Evolutionary conservation across 495 filamentous ascomycete species (phyloP).

Genomic region (Hypoxylon trugodes): DNA sequence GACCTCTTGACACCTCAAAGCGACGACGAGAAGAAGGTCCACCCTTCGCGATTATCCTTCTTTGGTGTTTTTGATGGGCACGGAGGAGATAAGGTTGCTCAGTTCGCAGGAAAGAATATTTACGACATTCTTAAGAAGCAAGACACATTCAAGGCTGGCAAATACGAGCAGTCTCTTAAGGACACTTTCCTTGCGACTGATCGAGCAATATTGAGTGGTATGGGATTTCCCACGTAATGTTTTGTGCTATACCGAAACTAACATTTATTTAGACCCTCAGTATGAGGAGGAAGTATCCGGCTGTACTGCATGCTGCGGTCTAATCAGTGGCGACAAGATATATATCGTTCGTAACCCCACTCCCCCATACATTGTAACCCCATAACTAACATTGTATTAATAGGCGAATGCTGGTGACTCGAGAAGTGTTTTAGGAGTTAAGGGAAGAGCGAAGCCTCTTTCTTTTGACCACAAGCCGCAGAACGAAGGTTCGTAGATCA

Average conservation of each 20-base stretch:
- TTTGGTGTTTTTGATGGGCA: constrained; percentile 99
- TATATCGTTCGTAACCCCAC: constrained; percentile 73
- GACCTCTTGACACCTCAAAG: constrained; percentile 75
- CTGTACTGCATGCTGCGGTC: constrained; percentile 90
- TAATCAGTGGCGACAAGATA: constrained; percentile 90
- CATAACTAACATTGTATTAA: constrained; percentile 36
- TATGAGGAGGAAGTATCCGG: constrained; percentile 98
- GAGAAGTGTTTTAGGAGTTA: constrained; percentile 90
- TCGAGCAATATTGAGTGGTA: constrained; percentile 93
- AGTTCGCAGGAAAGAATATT: constrained; percentile 91
- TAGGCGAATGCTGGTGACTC: constrained; percentile 98
- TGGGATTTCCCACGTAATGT: constrained; percentile 35
- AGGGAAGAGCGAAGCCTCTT: constrained; percentile 94
- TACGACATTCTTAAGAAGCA: constrained; percentile 95
- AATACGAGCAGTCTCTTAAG: constrained; percentile 95
- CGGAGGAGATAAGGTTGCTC: constrained; percentile 93
- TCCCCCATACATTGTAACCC: neutral
- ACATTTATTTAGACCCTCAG: constrained; percentile 74
- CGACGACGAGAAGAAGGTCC: constrained; percentile 65
- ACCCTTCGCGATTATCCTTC: constrained; percentile 83
- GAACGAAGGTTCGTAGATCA: constrained; percentile 78
- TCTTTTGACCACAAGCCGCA: constrained; percentile 99
- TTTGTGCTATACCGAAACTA: constrained; percentile 6
- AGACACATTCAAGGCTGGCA: constrained; percentile 86
- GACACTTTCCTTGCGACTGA: constrained; percentile 97